These are phyloP conservation scores for Fusarium sp. DNA, from an alignment of 2,329 filamentous ascomycete species.

Conservation along the genomic window DNA sequence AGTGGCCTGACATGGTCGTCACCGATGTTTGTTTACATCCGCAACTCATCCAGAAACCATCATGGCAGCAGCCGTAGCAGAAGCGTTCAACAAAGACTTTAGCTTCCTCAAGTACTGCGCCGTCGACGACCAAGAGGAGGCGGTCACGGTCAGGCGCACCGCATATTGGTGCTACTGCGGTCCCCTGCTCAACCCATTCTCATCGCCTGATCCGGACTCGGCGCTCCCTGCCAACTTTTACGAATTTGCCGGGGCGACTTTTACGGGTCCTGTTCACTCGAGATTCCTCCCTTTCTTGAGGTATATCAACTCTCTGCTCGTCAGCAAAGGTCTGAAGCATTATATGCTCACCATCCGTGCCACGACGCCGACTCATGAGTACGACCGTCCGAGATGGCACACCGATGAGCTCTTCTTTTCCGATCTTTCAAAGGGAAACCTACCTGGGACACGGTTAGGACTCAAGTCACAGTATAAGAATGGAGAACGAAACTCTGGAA, in stretches of 20 bases:
- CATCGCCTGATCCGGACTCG: constrained; percentile 7
- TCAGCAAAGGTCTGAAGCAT: constrained; percentile 49
- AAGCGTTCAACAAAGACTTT: constrained; percentile 3
- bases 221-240: constrained; percentile 51
- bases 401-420: constrained; percentile 62
- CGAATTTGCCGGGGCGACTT: constrained; percentile 51
- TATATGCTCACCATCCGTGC: constrained; percentile 63
- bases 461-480: constrained; percentile 4
- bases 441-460: constrained; percentile 21
- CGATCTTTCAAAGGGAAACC: constrained; percentile 22
- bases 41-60: background rate
- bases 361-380: constrained; percentile 56
- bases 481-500: constrained; percentile 18
- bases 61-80: background rate
- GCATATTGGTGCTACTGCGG: constrained; percentile 60
- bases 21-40: background rate
- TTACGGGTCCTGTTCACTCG: constrained; percentile 50
- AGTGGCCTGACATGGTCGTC: background rate
- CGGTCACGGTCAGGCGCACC: constrained; percentile 40
- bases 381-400: constrained; percentile 60
- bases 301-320: constrained; percentile 54
- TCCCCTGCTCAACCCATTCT: constrained; percentile 48
- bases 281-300: constrained; percentile 55
- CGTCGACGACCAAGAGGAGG: background rate
- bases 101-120: constrained; percentile 20